A percentile compares a stretch with the other conserved stretches of the same genome.
Conservation (phyloP, 2,329 filamentous ascomycete species). For the Fusarium irregulare region DNA sequence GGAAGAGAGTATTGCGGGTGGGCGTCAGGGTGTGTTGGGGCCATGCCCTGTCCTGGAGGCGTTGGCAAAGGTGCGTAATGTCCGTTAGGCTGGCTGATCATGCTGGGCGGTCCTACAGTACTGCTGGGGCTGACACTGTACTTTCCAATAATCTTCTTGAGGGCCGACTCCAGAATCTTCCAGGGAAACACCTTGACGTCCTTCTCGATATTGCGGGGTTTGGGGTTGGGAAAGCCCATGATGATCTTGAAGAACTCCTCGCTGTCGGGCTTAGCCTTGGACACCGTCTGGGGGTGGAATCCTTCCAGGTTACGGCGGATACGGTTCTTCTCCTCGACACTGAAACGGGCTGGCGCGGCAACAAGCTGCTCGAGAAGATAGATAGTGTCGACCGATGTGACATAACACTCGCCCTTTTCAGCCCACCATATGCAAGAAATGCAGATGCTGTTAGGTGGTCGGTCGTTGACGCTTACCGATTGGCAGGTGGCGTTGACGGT, state of each 20-base stretch:
- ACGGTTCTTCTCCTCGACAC: constrained; percentile 97
- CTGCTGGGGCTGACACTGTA: constrained; percentile 71
- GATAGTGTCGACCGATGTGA: constrained; percentile 97
- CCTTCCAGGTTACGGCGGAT: constrained; percentile 96
- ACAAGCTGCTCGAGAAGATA: constrained; percentile 93
- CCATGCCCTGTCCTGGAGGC: constrained; percentile 55
- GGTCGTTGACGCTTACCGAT: constrained; percentile 80
- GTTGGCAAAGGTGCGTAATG: constrained; percentile 60
- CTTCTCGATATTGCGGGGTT: constrained; percentile 98
- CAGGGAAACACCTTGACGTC: constrained; percentile 99
- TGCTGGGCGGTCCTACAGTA: constrained; percentile 52
- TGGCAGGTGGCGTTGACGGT: constrained; percentile 85
- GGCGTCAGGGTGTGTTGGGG: constrained; percentile 48
- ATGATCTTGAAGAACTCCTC: constrained; percentile 99
- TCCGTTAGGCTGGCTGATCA: constrained; percentile 55
- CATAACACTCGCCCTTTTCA: constrained; percentile 89
- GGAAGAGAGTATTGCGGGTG: constrained; percentile 56
- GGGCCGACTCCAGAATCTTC: constrained; percentile 85
- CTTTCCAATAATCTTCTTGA: constrained; percentile 99
- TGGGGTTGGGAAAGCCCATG: constrained; percentile 95
- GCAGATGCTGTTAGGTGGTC: constrained; percentile 86
- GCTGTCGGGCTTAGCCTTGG: constrained; percentile 90
- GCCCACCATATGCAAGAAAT: constrained; percentile 99
- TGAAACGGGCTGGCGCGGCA: constrained; percentile 79
- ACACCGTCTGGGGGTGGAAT: constrained; percentile 91